These are phyloP conservation scores for Ambispora gerdemannii DNA, from an alignment of 192 early-diverging fungal species.

Conservation along the genomic window DNA sequence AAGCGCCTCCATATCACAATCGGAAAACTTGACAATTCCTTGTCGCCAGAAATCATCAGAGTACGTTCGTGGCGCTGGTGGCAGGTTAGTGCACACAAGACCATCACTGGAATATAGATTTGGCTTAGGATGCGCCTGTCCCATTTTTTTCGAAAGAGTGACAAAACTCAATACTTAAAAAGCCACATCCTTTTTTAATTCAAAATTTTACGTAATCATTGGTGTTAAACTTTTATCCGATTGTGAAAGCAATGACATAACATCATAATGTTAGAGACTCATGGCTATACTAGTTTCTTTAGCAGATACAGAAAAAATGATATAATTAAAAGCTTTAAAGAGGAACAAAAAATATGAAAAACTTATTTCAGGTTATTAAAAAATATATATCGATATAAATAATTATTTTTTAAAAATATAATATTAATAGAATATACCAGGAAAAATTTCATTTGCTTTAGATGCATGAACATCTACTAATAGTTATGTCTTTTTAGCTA, in stretches of 20 bases:
- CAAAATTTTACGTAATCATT: no score
- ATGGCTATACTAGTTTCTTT: not conserved
- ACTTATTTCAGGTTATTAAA: no score
- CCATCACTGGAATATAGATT: no score
- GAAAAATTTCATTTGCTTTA: slow-evolving; percentile 5
- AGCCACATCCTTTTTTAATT: no score
- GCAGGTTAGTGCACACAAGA: not conserved
- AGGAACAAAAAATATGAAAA: not conserved
- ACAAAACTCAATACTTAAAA: no score
- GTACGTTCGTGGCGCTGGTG: not conserved
- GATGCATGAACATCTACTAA: not conserved
- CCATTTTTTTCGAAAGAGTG: no score
- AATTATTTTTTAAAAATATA: no score
- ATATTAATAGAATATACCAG: not conserved
- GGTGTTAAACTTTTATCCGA: no score
- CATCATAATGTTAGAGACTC: no score
- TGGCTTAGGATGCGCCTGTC: no score
- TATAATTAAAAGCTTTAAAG: slow-evolving; percentile 8
- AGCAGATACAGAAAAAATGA: slow-evolving; percentile 7
- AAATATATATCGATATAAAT: no score
- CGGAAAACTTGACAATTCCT: not conserved
- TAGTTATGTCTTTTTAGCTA: slow-evolving; percentile 6
- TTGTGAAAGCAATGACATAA: no score
- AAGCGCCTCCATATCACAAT: not conserved
- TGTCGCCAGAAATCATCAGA: not conserved